phyloP scores from a whole-genome alignment of 441 rosid genomes.

The Bocquillonia castaneifolia region DNA sequence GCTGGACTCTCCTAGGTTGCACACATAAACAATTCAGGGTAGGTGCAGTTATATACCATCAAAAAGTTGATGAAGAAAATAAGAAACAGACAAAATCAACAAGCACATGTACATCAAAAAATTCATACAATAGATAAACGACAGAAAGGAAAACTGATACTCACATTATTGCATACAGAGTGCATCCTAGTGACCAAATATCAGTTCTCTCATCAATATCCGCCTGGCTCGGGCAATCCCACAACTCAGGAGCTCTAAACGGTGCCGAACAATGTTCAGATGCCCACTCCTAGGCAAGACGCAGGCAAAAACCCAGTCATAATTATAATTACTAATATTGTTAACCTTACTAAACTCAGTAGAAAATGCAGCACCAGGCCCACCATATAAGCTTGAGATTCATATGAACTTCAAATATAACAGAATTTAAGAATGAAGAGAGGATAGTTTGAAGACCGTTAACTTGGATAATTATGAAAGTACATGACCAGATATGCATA shows the following conservation, averaged over 20 bases:
- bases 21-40: not conserved
- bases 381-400: not conserved
- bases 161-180: slow-evolving; percentile 92
- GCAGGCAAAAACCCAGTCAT: slow-evolving; percentile 22
- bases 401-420: not conserved
- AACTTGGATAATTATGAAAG: not conserved
- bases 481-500: not conserved
- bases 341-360: not conserved
- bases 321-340: not conserved
- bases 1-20: not conserved
- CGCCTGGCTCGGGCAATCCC: slow-evolving; percentile 96
- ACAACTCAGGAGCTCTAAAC: slow-evolving; percentile 96
- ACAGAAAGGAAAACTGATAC: slow-evolving; percentile 21
- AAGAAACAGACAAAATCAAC: not conserved
- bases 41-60: not conserved
- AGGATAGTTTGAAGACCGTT: not conserved
- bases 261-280: slow-evolving; percentile 97
- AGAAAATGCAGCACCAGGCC: not conserved
- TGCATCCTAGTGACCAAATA: slow-evolving; percentile 98
- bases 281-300: slow-evolving; percentile 76
- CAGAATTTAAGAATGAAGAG: not conserved
- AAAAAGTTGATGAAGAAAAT: not conserved
- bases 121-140: not conserved
- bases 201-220: slow-evolving; percentile 97
- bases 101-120: not conserved